phyloP scores from a whole-genome alignment of 257 asterid genomes.

The Buddleja alternifolia region DNA sequence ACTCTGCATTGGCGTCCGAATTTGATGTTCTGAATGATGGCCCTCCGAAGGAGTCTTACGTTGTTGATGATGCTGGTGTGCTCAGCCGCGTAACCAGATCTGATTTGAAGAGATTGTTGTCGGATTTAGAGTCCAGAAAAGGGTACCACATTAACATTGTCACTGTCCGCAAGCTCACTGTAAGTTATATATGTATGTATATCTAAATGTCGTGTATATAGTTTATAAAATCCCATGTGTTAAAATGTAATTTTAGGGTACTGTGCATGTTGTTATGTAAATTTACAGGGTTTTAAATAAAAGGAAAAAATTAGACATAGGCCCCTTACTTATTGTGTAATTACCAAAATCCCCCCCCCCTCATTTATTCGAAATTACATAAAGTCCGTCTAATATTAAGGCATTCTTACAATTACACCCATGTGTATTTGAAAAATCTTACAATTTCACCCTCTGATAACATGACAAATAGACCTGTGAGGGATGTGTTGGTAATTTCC shows the following conservation, averaged over 20 bases:
- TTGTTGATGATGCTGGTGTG: conserved; percentile 92
- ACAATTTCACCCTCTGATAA: too few relatives aligned
- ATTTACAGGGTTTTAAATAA: neutral
- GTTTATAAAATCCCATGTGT: neutral
- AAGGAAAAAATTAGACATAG: too few relatives aligned
- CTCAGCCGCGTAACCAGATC: conserved; percentile 89
- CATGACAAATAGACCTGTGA: too few relatives aligned
- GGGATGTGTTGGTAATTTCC: too few relatives aligned
- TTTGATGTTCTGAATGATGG: conserved; percentile 81
- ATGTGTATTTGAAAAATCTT: too few relatives aligned
- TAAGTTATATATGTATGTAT: conserved; percentile 36
- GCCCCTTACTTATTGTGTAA: too few relatives aligned
- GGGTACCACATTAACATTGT: conserved; percentile 86
- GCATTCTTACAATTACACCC: too few relatives aligned
- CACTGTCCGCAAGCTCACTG: conserved; percentile 96
- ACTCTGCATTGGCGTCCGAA: conserved; percentile 80
- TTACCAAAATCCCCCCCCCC: too few relatives aligned
- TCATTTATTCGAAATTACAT: too few relatives aligned
- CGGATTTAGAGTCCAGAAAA: conserved; percentile 91
- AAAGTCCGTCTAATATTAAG: too few relatives aligned
- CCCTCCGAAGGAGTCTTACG: conserved; percentile 79
- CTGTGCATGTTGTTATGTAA: neutral
- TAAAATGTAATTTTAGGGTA: neutral
- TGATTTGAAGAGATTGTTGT: conserved; percentile 76
- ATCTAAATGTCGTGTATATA: neutral